Base-by-base conservation (phyloP, 2,329 filamentous ascomycete species). In the Penicillium sp. region DNA sequence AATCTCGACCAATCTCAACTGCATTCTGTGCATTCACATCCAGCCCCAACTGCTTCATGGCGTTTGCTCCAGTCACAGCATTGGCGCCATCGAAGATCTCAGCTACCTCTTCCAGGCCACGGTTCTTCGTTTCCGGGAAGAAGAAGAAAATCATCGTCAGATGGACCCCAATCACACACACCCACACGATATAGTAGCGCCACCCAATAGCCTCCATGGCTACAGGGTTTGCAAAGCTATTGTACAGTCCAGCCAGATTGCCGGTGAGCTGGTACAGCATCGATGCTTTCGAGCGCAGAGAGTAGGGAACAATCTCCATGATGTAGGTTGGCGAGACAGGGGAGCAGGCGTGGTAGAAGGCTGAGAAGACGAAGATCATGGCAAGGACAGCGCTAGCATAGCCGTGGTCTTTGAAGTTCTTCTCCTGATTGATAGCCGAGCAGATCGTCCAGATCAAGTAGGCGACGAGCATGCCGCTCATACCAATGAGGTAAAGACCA, bases 371-470 rank as follows among this genome's bases (percentile, higher is more conserved):
- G 66, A 78, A 80, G 34, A 80, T 73, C 67, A 81, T 76, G 0
- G 75, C 75, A 6, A 82, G 69, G 0, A 78, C 75, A 1, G 75
- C 76, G 7, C 70, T 67, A 31, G 74, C 78, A 5, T 72, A 75
- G 12, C 63, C 65, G 7, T 69, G 60, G 42, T 67, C 70, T n/a
- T 69, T 65, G 15, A 61, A 68, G 31, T 72, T 64, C 25, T 22
- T 71, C 71, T 58, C 75, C 79, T 12, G 72, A 64, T 6, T 61
- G 15, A 61, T 52, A 5, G 69, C 78, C 11, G 71, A 76, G 53
- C 76, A 73, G 38, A 74, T 76, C 0, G 79, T 81, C 64, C 79
- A 75, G 53, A 80, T 63, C 25, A 78, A 71, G 64, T 80, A 82
- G 1, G 73, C 72, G 28, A 74, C 60, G 4, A 82, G 61, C 81